Evolutionary conservation across 768 basidiomycete genomes (phyloP).

Genomic region (Tulasnella sp.): DNA sequence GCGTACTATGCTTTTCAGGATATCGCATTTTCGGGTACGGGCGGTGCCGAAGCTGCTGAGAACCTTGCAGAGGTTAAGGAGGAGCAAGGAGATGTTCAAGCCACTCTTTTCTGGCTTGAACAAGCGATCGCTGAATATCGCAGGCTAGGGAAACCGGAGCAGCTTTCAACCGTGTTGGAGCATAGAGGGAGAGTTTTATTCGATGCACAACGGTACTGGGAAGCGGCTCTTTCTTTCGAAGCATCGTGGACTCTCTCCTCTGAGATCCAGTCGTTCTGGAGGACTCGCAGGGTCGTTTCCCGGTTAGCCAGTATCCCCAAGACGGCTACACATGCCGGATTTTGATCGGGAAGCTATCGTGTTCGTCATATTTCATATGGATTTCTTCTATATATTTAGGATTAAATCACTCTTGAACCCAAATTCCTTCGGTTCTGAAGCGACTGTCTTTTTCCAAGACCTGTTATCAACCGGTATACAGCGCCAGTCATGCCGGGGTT

Average conservation of each 20-base stretch:
- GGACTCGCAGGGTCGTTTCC: no score
- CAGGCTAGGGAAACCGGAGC: not conserved
- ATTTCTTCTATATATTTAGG: no score
- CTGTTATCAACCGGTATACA: no score
- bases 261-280: not conserved
- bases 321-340: no score
- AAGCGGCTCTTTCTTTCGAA: not conserved
- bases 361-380: no score
- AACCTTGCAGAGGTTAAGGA: not conserved
- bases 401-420: no score
- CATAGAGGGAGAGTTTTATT: not conserved
- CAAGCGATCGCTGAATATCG: not conserved
- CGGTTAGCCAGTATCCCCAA: no score
- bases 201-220: not conserved
- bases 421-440: no score
- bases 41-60: not conserved
- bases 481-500: no score
- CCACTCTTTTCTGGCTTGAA: not conserved
- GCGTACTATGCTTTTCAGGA: not conserved
- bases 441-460: no score
- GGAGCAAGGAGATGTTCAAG: not conserved
- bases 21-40: not conserved
- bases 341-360: no score
- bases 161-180: not conserved
- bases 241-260: not conserved